Evolutionary conservation across 768 basidiomycete genomes (phyloP).

Genomic region (Nevesoporus exiguus): DNA sequence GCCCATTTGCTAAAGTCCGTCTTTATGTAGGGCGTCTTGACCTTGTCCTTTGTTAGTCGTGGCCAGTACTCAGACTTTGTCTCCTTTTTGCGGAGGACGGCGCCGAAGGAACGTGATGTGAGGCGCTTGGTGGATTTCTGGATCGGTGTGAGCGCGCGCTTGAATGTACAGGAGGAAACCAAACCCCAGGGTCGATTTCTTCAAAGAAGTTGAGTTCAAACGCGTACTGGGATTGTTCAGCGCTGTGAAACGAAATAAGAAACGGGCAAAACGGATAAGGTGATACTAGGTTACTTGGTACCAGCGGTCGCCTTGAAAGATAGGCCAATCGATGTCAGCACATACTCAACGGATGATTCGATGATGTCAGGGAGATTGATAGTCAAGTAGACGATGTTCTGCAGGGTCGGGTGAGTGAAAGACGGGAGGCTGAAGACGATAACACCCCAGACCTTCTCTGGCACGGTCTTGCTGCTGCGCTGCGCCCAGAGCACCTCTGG

Average conservation of each 20-base stretch:
- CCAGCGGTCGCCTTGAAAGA: conserved; percentile 64
- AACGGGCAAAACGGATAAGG: neutral
- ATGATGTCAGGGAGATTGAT: conserved; percentile 78
- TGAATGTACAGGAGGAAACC: neutral
- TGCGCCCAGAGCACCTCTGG: conserved; percentile 97
- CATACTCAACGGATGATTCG: conserved; percentile 53
- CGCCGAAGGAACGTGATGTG: conserved; percentile 61
- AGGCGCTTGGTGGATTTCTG: conserved; percentile 45
- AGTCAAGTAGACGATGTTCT: conserved; percentile 89
- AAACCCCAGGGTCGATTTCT: conserved; percentile 74
- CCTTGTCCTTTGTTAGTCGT: conserved; percentile 84
- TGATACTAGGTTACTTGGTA: conserved; percentile 41
- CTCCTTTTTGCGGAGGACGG: conserved; percentile 81
- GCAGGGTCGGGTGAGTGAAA: neutral
- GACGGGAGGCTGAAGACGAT: neutral
- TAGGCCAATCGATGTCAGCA: conserved; percentile 53
- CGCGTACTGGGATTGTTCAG: conserved; percentile 60
- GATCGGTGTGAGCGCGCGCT: neutral
- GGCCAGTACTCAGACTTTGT: conserved; percentile 82
- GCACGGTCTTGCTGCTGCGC: conserved; percentile 64
- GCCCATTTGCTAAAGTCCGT: conserved; percentile 96
- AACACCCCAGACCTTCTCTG: conserved; percentile 56
- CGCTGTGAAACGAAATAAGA: conserved; percentile 21
- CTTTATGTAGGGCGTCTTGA: conserved; percentile 79
- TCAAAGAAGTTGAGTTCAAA: conserved; percentile 75